Base-by-base conservation (phyloP, 495 filamentous ascomycete genomes). In the Penicilliopsis zonata region DNA sequence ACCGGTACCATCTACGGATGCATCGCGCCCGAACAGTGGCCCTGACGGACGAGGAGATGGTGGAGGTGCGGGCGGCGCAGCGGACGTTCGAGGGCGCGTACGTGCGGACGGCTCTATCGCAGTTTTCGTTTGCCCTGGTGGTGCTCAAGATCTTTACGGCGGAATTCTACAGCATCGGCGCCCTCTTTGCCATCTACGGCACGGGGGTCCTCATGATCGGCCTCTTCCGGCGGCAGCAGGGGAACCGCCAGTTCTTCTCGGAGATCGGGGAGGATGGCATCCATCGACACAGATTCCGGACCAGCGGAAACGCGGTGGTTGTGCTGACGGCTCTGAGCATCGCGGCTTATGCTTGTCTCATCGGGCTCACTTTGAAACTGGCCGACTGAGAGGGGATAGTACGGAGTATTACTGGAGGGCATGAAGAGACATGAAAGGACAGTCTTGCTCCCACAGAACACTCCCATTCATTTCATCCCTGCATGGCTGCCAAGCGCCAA, bases 21-120 rank as follows among this genome's bases (percentile, higher is more conserved):
- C 87, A 94, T 65, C 77, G 87, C 21, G 86, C 87, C 30, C 74
- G 82, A 27, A 82, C 79, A 19, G 83, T 92, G 5, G 65, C 88
- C 13, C 70, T 94, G 28, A 90, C 86, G 4, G 62, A 73, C 10
- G 62, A 76, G 40, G 90, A 98, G 50, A 73, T 98, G 8, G 82
- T 94, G 33, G 88, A 96, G 51, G 80, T 96, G 44, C 84, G 88
- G 36, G 88, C 88, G 0, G 81, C 87, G 3, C 90, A 98, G 54
- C 72, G 90, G 12, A 98, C 90, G 10, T 98, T 96, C 43, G 90
- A 96, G 63, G 90, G 90, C 1, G 92, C 90, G 19, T 98, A 98
- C 59, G 75, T 94, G 39, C 85, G 90, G 31, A 98, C 90, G 0
- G 84, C 88, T 0, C 76, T 96, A 19, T 80, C 78, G 2, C 87